These are phyloP conservation scores for Russula vinacea DNA, from an alignment of 768 basidiomycete genomes.

Conservation along the genomic window DNA sequence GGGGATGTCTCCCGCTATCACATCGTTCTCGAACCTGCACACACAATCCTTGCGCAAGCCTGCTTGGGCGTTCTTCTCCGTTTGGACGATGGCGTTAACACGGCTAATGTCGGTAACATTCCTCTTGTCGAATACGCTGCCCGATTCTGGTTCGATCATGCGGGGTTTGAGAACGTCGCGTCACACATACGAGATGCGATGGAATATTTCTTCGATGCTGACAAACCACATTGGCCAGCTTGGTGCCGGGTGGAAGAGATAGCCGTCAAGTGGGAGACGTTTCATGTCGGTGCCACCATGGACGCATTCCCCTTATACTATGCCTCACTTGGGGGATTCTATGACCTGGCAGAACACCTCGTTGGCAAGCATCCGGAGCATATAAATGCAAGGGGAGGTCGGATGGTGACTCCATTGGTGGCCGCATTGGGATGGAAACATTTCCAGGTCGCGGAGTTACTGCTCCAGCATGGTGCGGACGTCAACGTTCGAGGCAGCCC, in stretches of 20 bases:
- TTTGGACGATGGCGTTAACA: background rate
- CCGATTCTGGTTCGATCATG: constrained; percentile 9
- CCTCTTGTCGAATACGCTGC: constrained; percentile 2
- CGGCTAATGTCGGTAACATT: background rate
- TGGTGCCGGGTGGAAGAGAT: background rate
- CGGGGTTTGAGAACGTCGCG: background rate
- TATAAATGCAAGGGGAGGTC: background rate
- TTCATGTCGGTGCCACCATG: background rate
- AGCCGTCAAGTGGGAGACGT: accelerated
- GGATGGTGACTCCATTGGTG: background rate
- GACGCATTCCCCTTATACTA: background rate
- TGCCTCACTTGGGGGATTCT: constrained; percentile 4
- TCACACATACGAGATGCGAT: background rate
- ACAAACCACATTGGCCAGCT: constrained; percentile 10
- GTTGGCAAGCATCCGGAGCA: background rate
- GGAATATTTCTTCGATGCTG: background rate
- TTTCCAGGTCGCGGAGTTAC: background rate
- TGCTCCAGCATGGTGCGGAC: background rate
- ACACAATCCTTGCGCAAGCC: constrained; percentile 4
- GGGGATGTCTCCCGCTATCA: constrained; percentile 2
- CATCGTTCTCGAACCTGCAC: constrained; percentile 1
- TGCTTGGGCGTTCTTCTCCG: constrained; percentile 4
- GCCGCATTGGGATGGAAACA: background rate
- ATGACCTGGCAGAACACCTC: background rate
- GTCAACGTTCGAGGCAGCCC: background rate